Base-by-base conservation (phyloP, 2,329 filamentous ascomycete genomes). In the Fusarium pseudograminearum region DNA sequence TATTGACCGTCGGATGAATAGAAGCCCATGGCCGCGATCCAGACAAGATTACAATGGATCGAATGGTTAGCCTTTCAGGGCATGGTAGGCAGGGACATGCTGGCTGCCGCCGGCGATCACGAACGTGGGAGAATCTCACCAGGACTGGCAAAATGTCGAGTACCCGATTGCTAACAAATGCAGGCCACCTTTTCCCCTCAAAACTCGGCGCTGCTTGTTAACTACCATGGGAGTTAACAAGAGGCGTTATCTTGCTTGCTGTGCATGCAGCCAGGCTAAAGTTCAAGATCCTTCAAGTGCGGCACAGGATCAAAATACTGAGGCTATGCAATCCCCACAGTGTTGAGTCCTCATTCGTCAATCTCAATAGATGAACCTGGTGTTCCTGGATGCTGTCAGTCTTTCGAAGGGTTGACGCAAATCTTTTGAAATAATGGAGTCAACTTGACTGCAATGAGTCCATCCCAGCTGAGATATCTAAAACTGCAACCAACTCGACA, bases 151-250 rank as follows among this genome's bases (percentile, higher is more conserved):
- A 20, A 51, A 54, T 40, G 31, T 55, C 59, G 31, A 52, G 28
- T 68, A 59, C 9, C 26, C 10, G 26, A 67, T 59, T 67, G 11
- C 41, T 42, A 47, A 31, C 48, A 40, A 31, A 33, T 34, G 30
- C 26, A 26, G 41, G 24, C 18, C 56, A 20, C 22, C 16, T 26
- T 26, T 44, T 16, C 24, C 26, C 26, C 10, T 26, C 36, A 34
- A n/a, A 45, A 50, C 56, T 61, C 59, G 63, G 67, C 41, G 20
- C 22, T 55, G 33, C 38, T 65, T 22, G n/a, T 40, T 65, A 61
- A 59, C n/a, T n/a, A n/a, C n/a, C 41, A 65, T 58, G 41, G 45
- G 61, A 55, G 52, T 64, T 69, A 44, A 57, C 36, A 34, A 42
- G 61, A 52, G 67, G 55, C 59, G 58, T 46, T 44, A 48, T 40